Evolutionary conservation across 768 basidiomycete genomes (phyloP).

Genomic region (Chalciporus piperatus): DNA sequence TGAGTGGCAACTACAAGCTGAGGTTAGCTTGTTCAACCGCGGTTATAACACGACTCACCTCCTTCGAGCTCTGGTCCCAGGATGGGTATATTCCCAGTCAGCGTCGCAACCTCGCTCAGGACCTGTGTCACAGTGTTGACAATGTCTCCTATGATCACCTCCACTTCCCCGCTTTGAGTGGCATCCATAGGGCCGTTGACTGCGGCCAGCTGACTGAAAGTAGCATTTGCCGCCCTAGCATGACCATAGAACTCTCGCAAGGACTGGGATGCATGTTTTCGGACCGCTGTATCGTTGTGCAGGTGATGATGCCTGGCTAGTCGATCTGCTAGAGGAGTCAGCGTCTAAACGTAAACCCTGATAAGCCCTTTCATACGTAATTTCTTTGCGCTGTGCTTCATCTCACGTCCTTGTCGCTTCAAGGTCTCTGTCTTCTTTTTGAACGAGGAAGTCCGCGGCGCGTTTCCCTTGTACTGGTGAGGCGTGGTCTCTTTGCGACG

Average conservation of each 20-base stretch:
- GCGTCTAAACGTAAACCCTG: not conserved
- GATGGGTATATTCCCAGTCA: conserved; percentile 41
- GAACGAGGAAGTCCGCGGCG: not conserved
- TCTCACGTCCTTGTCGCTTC: not conserved
- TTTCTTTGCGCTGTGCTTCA: not conserved
- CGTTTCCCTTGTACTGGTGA: not conserved
- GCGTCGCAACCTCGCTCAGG: conserved; percentile 30
- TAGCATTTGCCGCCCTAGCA: conserved; percentile 29
- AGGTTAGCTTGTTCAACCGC: not conserved
- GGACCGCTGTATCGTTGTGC: conserved; percentile 30
- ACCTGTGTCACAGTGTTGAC: conserved; percentile 48
- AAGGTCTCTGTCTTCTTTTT: not conserved
- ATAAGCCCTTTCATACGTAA: not conserved
- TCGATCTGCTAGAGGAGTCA: conserved; percentile 21
- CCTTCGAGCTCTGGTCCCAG: conserved; percentile 54
- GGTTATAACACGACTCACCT: conserved; percentile 38
- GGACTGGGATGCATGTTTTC: conserved; percentile 35
- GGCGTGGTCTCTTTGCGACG: no score
- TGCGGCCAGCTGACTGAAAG: conserved; percentile 27
- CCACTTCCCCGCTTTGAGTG: conserved; percentile 40
- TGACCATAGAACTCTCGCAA: conserved; percentile 36
- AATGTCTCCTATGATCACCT: conserved; percentile 48
- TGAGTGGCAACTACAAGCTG: conserved; percentile 49
- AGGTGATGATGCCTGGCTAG: conserved; percentile 33
- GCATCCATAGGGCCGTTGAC: conserved; percentile 54